phyloP scores from a whole-genome alignment of 129 eudicot genomes.

The Rutidosis leptorrhynchoides region DNA sequence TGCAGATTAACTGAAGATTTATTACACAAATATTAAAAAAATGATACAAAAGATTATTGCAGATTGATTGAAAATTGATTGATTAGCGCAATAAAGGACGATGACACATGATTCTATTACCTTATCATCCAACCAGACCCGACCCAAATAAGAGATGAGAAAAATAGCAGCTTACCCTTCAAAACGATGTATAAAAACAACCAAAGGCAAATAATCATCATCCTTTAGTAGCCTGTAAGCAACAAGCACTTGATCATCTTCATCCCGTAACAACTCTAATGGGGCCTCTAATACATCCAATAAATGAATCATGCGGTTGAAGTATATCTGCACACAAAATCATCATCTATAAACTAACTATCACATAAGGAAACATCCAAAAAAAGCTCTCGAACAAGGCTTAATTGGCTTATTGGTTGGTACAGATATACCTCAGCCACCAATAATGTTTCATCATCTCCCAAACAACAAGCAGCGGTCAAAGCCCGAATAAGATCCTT shows the following conservation, averaged over 20 bases:
- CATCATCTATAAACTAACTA: neutral
- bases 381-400: conserved; percentile 9
- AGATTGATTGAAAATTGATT: no score
- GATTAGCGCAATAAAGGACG: no score
- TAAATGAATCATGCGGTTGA: conserved; percentile 41
- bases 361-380: conserved; percentile 4
- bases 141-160: neutral
- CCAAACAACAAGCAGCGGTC: conserved; percentile 46
- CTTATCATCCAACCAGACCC: conserved; percentile 2
- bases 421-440: conserved; percentile 85
- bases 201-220: conserved; percentile 44
- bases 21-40: no score
- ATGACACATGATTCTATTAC: no score
- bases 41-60: neutral
- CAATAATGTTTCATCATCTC: conserved; percentile 62
- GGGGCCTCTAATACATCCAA: conserved; percentile 56
- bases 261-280: conserved; percentile 69
- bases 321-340: conserved; percentile 52
- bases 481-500: conserved; percentile 74
- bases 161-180: conserved; percentile 48
- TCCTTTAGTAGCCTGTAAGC: conserved; percentile 80
- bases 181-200: conserved; percentile 58
- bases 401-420: neutral
- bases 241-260: conserved; percentile 64
- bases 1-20: neutral